phyloP scores from a whole-genome alignment of 169 alveolate genomes.

The Besnoitia besnoiti region DNA sequence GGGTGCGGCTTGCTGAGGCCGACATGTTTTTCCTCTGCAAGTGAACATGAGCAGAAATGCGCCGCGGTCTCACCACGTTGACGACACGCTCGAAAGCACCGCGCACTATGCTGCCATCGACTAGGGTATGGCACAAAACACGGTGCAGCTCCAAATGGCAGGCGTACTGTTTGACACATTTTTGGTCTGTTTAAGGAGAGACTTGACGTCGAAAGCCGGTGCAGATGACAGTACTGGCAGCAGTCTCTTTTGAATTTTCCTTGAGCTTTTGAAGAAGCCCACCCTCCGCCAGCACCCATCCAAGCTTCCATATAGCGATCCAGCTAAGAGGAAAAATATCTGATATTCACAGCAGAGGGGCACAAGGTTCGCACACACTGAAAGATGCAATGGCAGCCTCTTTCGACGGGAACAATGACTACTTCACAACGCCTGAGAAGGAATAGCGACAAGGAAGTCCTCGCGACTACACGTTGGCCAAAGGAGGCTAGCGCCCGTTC shows the following conservation, averaged over 20 bases:
- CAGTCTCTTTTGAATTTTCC: conserved; percentile 64
- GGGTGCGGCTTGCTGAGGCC: neutral
- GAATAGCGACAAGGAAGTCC: no score
- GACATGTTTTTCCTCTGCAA: neutral
- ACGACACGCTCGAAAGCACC: neutral
- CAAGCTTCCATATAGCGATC: conserved; percentile 60
- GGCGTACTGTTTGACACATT: neutral
- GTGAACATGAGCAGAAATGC: neutral
- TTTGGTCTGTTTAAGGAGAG: neutral
- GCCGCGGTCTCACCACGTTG: neutral
- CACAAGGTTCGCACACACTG: no score
- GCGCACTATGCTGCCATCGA: neutral
- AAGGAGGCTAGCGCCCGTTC: no score
- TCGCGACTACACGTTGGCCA: no score
- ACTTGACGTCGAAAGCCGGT: neutral
- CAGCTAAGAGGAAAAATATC: conserved; percentile 58
- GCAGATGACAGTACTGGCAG: conserved; percentile 60
- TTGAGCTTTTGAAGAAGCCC: conserved; percentile 53
- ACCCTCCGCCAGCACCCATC: conserved; percentile 66
- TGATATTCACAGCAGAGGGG: neutral
- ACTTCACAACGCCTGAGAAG: no score
- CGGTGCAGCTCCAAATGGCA: no score
- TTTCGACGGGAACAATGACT: no score
- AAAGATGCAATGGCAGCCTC: no score
- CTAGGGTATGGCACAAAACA: no score